Evolutionary conservation across 2,329 filamentous ascomycete genomes (phyloP).

Genomic region (Epichloe sp.): DNA sequence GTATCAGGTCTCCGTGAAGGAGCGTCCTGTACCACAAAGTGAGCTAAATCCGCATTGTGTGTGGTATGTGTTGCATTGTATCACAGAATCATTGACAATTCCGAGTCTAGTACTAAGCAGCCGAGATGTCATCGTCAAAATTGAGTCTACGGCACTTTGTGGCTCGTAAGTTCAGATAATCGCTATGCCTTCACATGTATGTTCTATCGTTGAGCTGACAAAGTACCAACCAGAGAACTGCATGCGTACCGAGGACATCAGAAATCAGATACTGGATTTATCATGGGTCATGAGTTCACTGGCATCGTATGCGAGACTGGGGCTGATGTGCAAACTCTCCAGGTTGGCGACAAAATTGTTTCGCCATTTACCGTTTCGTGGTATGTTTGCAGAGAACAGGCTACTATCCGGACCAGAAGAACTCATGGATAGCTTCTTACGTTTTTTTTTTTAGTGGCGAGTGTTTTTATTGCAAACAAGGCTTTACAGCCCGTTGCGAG

Average conservation of each 20-base stretch:
- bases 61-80: not conserved
- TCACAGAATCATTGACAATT: not conserved
- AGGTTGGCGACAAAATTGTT: slow-evolving; percentile 66
- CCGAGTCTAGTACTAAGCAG: slow-evolving; percentile 45
- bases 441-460: slow-evolving; percentile 22
- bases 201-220: not conserved
- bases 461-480: slow-evolving; percentile 76
- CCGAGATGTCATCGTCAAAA: slow-evolving; percentile 70
- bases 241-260: slow-evolving; percentile 80
- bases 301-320: slow-evolving; percentile 60
- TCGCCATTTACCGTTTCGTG: slow-evolving; percentile 74
- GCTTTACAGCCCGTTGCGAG: slow-evolving; percentile 64
- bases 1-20: slow-evolving; percentile 60
- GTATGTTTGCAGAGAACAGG: slow-evolving; percentile 26
- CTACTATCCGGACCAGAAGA: not conserved
- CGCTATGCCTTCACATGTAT: not conserved
- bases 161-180: slow-evolving; percentile 53
- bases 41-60: slow-evolving; percentile 4
- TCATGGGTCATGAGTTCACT: slow-evolving; percentile 79
- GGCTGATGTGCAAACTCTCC: slow-evolving; percentile 51
- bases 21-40: slow-evolving; percentile 62
- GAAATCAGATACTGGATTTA: slow-evolving; percentile 47
- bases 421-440: not conserved
- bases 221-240: slow-evolving; percentile 46
- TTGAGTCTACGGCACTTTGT: slow-evolving; percentile 72